phyloP scores from a whole-genome alignment of 2,329 filamentous ascomycete species.

The Penicillium vulpinum region DNA sequence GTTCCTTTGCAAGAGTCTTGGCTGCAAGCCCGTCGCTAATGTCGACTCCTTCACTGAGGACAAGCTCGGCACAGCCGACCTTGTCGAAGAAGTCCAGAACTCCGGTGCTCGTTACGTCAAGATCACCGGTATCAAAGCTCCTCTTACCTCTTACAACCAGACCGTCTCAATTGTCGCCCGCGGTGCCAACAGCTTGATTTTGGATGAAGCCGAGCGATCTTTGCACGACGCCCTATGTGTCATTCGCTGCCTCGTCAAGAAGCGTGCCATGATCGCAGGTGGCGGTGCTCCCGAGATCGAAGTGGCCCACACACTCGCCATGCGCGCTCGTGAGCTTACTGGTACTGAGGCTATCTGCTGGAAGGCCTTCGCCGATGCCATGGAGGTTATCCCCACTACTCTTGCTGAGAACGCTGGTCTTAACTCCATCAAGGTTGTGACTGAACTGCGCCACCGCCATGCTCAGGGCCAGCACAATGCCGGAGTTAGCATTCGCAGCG shows the following conservation, averaged over 20 bases:
- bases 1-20: constrained; percentile 98
- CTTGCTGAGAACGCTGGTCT: constrained; percentile 95
- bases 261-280: constrained; percentile 97
- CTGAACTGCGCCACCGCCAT: constrained; percentile 89
- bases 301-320: constrained; percentile 81
- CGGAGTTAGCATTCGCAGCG: constrained; percentile 96
- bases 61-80: constrained; percentile 89
- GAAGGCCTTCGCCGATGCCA: constrained; percentile 97
- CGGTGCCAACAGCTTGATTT: constrained; percentile 88
- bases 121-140: constrained; percentile 83
- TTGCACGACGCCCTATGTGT: constrained; percentile 97
- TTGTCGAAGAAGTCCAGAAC: constrained; percentile 87
- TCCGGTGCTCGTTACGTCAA: constrained; percentile 91
- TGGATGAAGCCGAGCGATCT: constrained; percentile 95
- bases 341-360: constrained; percentile 98
- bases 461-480: constrained; percentile 94
- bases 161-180: constrained; percentile 94
- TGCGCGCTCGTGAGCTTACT: constrained; percentile 76
- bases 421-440: constrained; percentile 98
- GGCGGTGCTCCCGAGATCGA: constrained; percentile 96
- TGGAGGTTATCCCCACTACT: constrained; percentile 96
- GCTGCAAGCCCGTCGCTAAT: constrained; percentile 98
- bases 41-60: constrained; percentile 98
- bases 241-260: constrained; percentile 96
- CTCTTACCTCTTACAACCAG: constrained; percentile 60